phyloP scores from a whole-genome alignment of 371 early-diverging fungal species.

The Zychaea mexicana region DNA sequence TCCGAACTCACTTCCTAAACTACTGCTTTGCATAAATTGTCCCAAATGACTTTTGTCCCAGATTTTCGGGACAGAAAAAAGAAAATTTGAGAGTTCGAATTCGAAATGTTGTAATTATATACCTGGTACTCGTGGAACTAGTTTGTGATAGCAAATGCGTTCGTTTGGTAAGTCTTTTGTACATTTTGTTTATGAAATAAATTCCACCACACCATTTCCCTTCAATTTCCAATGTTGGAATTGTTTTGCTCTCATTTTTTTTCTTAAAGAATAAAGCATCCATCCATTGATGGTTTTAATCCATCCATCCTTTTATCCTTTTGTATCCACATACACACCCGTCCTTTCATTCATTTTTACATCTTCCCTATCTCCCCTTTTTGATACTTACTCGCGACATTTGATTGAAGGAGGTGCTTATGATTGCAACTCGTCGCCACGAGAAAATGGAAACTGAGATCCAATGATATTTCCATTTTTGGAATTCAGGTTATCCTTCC shows the following conservation, averaged over 20 bases:
- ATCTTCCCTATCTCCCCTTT: not conserved
- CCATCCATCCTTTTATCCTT: slow-evolving; percentile 16
- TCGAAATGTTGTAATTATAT: not conserved
- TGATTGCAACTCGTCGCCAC: not conserved
- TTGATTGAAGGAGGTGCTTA: not conserved
- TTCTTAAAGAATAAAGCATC: not conserved
- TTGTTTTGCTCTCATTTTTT: not conserved
- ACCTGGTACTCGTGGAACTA: slow-evolving; percentile 74
- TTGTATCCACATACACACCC: too few species aligned
- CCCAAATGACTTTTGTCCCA: not conserved
- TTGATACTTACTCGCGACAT: slow-evolving; percentile 12
- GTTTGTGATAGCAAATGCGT: too few species aligned
- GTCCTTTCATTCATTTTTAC: slow-evolving; percentile 1
- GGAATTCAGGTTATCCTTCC: too few species aligned
- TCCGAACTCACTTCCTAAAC: not conserved
- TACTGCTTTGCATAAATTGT: not conserved
- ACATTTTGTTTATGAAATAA: too few species aligned
- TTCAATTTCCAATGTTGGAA: not conserved
- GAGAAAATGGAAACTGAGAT: not conserved
- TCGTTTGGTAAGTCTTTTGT: too few species aligned
- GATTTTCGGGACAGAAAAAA: too few species aligned
- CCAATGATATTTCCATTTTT: not conserved
- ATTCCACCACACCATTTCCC: too few species aligned
- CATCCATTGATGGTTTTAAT: not conserved
- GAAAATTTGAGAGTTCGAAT: too few species aligned